A percentile compares a stretch with the other conserved stretches of the same genome.
phyloP scores from a whole-genome alignment of 108 stramenopile species.

The Cylindrotheca fusiformis region DNA sequence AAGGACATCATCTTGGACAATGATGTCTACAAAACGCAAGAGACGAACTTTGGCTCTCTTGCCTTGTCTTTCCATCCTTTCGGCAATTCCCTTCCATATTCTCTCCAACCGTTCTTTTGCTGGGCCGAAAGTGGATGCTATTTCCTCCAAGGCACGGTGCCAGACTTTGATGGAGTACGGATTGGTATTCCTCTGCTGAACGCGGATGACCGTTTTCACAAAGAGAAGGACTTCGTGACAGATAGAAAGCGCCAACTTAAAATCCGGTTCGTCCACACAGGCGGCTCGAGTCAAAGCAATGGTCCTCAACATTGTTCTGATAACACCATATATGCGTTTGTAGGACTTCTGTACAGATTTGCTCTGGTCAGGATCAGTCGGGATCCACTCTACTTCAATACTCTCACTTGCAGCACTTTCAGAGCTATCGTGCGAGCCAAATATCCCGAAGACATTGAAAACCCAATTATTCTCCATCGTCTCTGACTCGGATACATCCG shows the following conservation, averaged over 20 bases:
- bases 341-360: constrained; percentile 19
- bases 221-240: constrained; percentile 73
- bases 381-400: constrained; percentile 25
- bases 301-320: constrained; percentile 56
- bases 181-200: constrained; percentile 68
- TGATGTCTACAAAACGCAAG: constrained; percentile 67
- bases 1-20: constrained; percentile 65
- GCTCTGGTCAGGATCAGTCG: not conserved
- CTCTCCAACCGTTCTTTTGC: constrained; percentile 62
- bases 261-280: constrained; percentile 64
- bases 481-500: not conserved
- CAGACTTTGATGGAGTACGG: constrained; percentile 58
- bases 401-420: constrained; percentile 2
- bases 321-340: constrained; percentile 36
- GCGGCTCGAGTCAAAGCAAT: constrained; percentile 59
- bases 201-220: constrained; percentile 56
- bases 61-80: constrained; percentile 72
- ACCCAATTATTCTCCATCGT: constrained; percentile 31
- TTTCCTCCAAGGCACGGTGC: constrained; percentile 62
- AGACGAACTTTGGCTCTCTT: constrained; percentile 62
- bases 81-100: constrained; percentile 68
- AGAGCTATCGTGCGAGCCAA: constrained; percentile 6
- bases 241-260: constrained; percentile 63
- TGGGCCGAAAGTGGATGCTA: constrained; percentile 68
- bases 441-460: constrained; percentile 49